Evolutionary conservation across 306 rosid genomes (phyloP).

Genomic region (Quercus rubra): DNA sequence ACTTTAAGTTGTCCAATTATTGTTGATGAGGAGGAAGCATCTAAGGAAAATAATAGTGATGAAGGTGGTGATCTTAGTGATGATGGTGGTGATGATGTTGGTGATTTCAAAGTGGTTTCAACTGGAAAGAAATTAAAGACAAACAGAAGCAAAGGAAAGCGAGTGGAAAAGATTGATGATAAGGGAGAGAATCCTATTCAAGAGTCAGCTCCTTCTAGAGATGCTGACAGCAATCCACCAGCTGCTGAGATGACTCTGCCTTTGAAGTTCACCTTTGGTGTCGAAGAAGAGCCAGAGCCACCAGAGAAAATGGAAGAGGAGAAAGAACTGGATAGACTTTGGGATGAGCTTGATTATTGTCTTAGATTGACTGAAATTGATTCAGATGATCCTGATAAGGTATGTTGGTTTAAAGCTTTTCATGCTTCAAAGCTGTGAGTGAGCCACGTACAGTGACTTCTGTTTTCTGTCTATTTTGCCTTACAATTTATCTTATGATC

Average conservation of each 20-base stretch:
- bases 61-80: neutral
- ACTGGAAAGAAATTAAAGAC: too few relatives aligned
- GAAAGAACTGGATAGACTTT: constrained; percentile 32
- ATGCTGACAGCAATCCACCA: neutral
- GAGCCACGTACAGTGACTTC: neutral
- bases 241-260: neutral
- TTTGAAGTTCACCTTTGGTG: constrained; percentile 21
- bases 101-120: neutral
- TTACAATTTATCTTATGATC: neutral
- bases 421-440: too few relatives aligned
- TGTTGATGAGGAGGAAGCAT: constrained; percentile 17
- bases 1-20: constrained; percentile 22
- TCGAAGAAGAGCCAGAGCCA: constrained; percentile 7
- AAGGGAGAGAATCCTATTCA: constrained; percentile 21
- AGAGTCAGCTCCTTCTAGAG: neutral
- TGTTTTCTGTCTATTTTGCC: neutral
- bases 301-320: constrained; percentile 20
- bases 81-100: neutral
- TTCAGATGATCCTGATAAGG: constrained; percentile 21
- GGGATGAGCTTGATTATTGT: constrained; percentile 24
- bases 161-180: neutral
- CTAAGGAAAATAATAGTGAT: neutral
- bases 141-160: too few relatives aligned
- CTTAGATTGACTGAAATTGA: constrained; percentile 18
- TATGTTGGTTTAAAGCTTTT: neutral